phyloP scores from a whole-genome alignment of 2,329 filamentous ascomycete species.

The Ceratocystis smalleyi region DNA sequence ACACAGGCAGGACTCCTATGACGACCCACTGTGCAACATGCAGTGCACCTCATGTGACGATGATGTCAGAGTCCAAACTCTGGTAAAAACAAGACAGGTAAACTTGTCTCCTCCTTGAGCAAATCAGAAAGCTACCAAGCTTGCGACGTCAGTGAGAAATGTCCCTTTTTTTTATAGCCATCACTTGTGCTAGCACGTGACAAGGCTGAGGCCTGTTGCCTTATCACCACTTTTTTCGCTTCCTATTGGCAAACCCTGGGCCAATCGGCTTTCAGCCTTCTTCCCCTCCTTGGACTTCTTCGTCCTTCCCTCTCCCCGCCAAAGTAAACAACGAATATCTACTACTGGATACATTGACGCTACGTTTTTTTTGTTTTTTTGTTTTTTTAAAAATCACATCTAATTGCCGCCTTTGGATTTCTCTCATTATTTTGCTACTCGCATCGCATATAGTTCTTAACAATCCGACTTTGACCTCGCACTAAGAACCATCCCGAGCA shows the following conservation, averaged over 20 bases:
- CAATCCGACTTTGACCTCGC: not conserved
- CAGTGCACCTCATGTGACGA: not conserved
- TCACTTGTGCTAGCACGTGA: not conserved
- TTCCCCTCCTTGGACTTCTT: not conserved
- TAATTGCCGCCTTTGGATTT: not conserved
- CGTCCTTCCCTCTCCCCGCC: not conserved
- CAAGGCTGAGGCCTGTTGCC: not conserved
- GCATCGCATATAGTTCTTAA: not conserved
- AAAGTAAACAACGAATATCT: not conserved
- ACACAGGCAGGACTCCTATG: no score
- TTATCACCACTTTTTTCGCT: not conserved
- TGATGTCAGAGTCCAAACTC: not conserved
- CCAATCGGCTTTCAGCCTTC: slow-evolving; percentile 3
- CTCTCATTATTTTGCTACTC: not conserved
- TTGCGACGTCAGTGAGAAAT: not conserved
- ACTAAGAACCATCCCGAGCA: no score
- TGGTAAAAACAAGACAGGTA: not conserved
- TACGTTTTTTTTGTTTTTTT: not conserved
- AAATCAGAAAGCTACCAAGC: not conserved
- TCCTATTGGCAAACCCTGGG: not conserved
- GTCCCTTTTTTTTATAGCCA: not conserved
- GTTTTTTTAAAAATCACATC: not conserved
- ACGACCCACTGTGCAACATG: no score
- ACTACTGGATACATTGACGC: not conserved
- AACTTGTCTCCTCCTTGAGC: not conserved